Base-by-base conservation (phyloP, 2,329 filamentous ascomycete genomes). In the Knoxdaviesia capensis region DNA sequence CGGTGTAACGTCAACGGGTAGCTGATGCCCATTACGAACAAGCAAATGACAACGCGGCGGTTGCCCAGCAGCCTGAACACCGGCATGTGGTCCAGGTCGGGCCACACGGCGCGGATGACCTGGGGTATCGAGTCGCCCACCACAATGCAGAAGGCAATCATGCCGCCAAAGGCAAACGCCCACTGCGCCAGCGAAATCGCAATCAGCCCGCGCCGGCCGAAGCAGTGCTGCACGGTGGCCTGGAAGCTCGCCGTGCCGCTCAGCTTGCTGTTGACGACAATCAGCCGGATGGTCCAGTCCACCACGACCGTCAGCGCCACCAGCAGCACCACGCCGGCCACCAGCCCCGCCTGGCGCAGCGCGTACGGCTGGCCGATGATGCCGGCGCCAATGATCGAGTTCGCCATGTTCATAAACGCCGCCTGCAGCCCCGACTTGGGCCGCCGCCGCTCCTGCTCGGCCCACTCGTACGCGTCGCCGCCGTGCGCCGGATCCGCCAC, bases 341-440 rank as follows among this genome's bases (percentile, higher is more conserved):
- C 57, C 51, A 98, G 70, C 6, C 90, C 90, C 6, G 90, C 90
- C 62, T 96, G 87, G 45, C 75, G 76, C 55, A 98, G 80, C n/a
- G 90, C 90, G 60, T 96, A 98, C 8, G 90, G 87, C 61, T 98
- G 90, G 4, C 83, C 75, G 53, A 80, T 79, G 58, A 80, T 80
- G 41, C 76, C 75, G 2, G 76, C 77, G 35, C 76, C 77, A 50
- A 98, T 94, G 57, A 98, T 98, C 52, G 83, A 92, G 64, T 98
- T 98, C 48, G 90, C 88, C 90, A 98, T 98, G 62, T 98, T 98
- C 86, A 96, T 94, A 51, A 98, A 96, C 3, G 90, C 88, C 56
- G 80, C 84, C 47, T 72, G 69, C 61, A 96, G 69, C 5, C 81
- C 80, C 44, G 84, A 93, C 61, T 88, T 88, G 39, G 88, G 86